Evolutionary conservation across 1,284 basidiomycete species (phyloP).

Genomic region (Microbotryum silenes-acaulis): DNA sequence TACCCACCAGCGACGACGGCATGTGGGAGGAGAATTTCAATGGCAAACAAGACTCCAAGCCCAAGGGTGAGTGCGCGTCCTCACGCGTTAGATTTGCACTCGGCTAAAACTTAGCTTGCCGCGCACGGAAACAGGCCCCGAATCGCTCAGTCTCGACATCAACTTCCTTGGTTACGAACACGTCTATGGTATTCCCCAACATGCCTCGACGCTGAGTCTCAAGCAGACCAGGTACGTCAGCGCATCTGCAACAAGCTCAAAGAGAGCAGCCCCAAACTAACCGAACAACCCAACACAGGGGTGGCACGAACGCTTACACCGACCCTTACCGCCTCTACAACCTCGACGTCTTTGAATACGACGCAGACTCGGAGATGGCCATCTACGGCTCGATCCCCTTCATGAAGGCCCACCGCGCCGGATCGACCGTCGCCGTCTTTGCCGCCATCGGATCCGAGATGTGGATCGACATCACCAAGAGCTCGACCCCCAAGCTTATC

Average conservation of each 20-base stretch:
- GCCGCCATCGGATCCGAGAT: constrained; percentile 88
- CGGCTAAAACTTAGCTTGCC: neutral
- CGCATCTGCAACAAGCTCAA: neutral
- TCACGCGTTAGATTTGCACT: neutral
- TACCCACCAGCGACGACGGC: constrained; percentile 59
- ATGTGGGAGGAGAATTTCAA: constrained; percentile 85
- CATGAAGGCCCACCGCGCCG: constrained; percentile 77
- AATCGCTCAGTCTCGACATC: constrained; percentile 86
- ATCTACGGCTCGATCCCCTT: constrained; percentile 88
- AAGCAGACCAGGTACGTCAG: constrained; percentile 65
- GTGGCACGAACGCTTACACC: constrained; percentile 55
- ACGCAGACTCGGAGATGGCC: constrained; percentile 80
- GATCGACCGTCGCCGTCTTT: constrained; percentile 80
- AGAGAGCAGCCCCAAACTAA: neutral
- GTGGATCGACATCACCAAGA: constrained; percentile 77
- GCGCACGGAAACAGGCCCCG: constrained; percentile 59
- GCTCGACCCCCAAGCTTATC: constrained; percentile 48
- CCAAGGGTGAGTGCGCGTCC: constrained; percentile 60
- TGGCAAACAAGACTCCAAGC: constrained; percentile 83
- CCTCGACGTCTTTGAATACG: constrained; percentile 94
- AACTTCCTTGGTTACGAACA: constrained; percentile 82
- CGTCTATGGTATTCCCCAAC: constrained; percentile 94
- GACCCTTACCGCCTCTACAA: constrained; percentile 97
- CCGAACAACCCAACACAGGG: constrained; percentile 15
- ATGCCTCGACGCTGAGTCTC: constrained; percentile 81